Percentiles rank a stretch among this genome's conserved stretches.
Conservation (phyloP, 2,329 filamentous ascomycete species). For the Colletotrichum theobromicola region DNA sequence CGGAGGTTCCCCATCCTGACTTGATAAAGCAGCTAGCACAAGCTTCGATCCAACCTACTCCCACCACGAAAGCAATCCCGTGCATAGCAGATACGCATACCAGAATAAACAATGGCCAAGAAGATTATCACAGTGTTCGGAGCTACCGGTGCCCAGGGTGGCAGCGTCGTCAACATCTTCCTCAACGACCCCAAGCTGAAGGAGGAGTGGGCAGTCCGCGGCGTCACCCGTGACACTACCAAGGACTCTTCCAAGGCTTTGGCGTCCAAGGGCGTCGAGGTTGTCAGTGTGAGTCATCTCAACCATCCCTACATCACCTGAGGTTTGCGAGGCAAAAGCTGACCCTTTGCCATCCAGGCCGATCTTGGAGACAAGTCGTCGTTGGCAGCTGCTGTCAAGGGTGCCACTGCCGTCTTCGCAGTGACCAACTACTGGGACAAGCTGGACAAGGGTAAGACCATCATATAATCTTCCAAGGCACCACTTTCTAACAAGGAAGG, state of each 20-base stretch:
- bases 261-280: conserved; percentile 49
- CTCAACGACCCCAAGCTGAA: conserved; percentile 43
- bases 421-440: conserved; percentile 59
- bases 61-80: background rate
- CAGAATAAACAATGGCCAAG: conserved; percentile 17
- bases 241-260: conserved; percentile 51
- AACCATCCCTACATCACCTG: background rate
- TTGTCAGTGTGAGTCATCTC: conserved; percentile 45
- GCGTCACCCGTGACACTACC: conserved; percentile 55
- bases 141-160: conserved; percentile 66
- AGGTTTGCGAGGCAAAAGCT: background rate
- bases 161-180: conserved; percentile 53
- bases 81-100: background rate
- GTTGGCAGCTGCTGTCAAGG: conserved; percentile 47
- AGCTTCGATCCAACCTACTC: background rate
- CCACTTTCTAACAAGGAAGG: background rate
- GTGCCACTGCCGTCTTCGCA: conserved; percentile 54
- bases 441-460: conserved; percentile 30
- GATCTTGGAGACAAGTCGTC: conserved; percentile 53
- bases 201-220: conserved; percentile 57
- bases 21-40: background rate
- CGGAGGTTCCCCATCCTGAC: background rate
- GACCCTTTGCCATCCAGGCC: conserved; percentile 34
- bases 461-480: background rate
- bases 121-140: conserved; percentile 63